Base-by-base conservation (phyloP, 768 basidiomycete species). In the Pholiota microspora region DNA sequence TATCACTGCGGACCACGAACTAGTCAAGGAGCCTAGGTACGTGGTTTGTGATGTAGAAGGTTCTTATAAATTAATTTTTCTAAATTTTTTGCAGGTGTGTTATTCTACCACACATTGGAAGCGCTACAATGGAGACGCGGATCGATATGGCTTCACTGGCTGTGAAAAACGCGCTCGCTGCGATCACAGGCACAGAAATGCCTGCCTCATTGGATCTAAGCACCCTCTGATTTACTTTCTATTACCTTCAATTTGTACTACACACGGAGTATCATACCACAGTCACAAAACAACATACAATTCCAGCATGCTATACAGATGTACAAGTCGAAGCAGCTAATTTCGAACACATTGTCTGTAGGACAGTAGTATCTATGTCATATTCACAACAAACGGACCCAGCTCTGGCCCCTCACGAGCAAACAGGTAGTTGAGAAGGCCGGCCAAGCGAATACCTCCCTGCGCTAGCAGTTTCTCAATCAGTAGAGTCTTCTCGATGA, bases 51-150 rank as follows among this genome's bases (percentile, higher is more conserved):
- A 21, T 10, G 40, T 34, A 49, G 53, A 28, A 18, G 36, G 5
- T 21, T 2, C 29, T 6, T 31, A 12, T 6, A 31, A 12, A 31
- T 3, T 42, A 21, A 35, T 27, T 25, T 6, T 15, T 24, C 47
- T 38, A 35, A 46, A 27, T 25, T 6, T 38, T 32, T 12, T 63
- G n/a, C 31, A 93, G 89, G 66, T 92, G 88, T 59, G 77, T 88
- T 7, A 80, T 96, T 9, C 59, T 99, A 27, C 96, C 96, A 0
- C 96, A 99, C 64, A 86, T 99, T 48, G 97, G 84, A 16, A 93
- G 91, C 59, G 95, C 92, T 2, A 95, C 94, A 13, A 73, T 83
- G 8, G 90, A 97, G 70, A 93, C 94, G 2, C 77, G 94, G 51
- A 67, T 81, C 49, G 87, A 77, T 7, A 97, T 97, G 94, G 92